Conservation (phyloP, 495 filamentous ascomycete species). For the Poronia punctata region DNA sequence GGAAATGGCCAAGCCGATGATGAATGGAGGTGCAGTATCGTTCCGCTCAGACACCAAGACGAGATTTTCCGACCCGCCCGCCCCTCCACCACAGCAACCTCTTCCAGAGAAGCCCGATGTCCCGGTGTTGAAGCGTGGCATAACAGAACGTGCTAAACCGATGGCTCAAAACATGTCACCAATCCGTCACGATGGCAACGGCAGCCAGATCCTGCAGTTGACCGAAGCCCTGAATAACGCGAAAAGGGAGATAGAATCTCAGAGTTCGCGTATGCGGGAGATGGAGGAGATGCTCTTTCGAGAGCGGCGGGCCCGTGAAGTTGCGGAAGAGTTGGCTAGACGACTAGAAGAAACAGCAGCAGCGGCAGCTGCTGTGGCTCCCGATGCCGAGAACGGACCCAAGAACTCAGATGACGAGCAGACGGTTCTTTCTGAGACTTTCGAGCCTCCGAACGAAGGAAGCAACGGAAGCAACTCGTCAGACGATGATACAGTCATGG, state of each 20-base stretch:
- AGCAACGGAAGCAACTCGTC: too few species aligned
- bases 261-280: slow-evolving; percentile 69
- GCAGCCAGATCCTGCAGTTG: slow-evolving; percentile 68
- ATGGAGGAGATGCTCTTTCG: slow-evolving; percentile 70
- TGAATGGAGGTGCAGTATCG: slow-evolving; percentile 38
- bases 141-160: slow-evolving; percentile 64
- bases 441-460: slow-evolving; percentile 33
- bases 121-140: slow-evolving; percentile 59
- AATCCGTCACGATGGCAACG: slow-evolving; percentile 53
- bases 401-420: slow-evolving; percentile 22
- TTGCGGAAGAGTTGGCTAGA: slow-evolving; percentile 73
- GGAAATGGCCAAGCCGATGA: slow-evolving; percentile 31
- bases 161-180: slow-evolving; percentile 50
- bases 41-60: slow-evolving; percentile 52
- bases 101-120: slow-evolving; percentile 82
- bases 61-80: slow-evolving; percentile 81
- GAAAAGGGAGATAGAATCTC: slow-evolving; percentile 74
- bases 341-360: slow-evolving; percentile 51
- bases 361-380: slow-evolving; percentile 26
- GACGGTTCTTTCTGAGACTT: slow-evolving; percentile 29
- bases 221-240: slow-evolving; percentile 74
- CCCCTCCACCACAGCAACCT: slow-evolving; percentile 86
- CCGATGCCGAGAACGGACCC: too few species aligned
- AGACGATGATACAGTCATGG: slow-evolving; percentile 23
- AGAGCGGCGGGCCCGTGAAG: slow-evolving; percentile 73